Evolutionary conservation across 306 rosid species (phyloP).

Genomic region (Cyclanthera cordifolia): DNA sequence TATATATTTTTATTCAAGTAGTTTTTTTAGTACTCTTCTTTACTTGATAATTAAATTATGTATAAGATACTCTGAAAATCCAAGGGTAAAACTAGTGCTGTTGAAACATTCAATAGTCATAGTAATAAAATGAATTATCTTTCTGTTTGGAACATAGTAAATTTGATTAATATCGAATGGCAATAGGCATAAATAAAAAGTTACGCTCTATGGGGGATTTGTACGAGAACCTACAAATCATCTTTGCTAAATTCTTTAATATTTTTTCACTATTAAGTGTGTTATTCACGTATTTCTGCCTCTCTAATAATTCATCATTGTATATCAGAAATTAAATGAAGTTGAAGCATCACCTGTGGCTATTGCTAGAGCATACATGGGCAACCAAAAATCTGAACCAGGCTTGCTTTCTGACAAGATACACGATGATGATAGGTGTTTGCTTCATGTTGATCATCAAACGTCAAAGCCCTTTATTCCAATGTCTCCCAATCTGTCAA

Average conservation of each 20-base stretch:
- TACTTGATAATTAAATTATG: background rate
- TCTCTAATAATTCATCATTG: conserved; percentile 1
- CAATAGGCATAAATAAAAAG: background rate
- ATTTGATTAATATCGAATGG: background rate
- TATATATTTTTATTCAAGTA: background rate
- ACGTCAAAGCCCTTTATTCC: conserved; percentile 36
- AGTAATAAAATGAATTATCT: background rate
- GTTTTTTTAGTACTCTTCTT: background rate
- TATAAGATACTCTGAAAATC: conserved; percentile 2
- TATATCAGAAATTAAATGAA: conserved; percentile 41
- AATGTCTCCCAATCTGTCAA: conserved; percentile 37
- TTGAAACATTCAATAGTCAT: background rate
- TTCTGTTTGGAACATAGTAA: background rate
- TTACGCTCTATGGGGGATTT: background rate
- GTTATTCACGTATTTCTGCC: background rate
- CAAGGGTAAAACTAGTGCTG: background rate
- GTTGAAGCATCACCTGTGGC: conserved; percentile 70
- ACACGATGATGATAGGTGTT: conserved; percentile 28
- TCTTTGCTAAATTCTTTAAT: background rate
- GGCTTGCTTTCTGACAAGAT: conserved; percentile 33
- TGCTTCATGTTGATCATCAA: conserved; percentile 28
- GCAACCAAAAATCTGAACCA: conserved; percentile 42
- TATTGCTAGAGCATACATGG: conserved; percentile 88
- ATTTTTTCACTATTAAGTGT: background rate
- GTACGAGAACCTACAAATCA: background rate